Conservation (phyloP, 179 eudicot genomes). For the Drosera spatulata region DNA sequence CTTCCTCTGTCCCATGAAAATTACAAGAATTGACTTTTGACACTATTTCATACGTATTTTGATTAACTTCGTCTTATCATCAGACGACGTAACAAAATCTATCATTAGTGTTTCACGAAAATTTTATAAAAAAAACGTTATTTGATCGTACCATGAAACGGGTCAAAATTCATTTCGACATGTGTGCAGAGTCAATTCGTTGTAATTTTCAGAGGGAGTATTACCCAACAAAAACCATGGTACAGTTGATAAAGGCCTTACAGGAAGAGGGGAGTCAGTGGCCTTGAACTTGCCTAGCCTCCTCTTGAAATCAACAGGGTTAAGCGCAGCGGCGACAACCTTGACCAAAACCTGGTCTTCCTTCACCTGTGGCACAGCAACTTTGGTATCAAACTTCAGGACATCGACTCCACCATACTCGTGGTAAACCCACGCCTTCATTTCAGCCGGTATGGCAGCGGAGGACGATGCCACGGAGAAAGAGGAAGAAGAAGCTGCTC, state of each 20-base stretch:
- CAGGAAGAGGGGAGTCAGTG: conserved; percentile 92
- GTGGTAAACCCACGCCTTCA: conserved; percentile 89
- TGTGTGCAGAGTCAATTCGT: no score
- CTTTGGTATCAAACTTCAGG: conserved; percentile 37
- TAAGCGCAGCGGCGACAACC: conserved; percentile 82
- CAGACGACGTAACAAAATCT: no score
- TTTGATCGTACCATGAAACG: no score
- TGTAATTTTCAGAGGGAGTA: no score
- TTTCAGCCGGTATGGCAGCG: conserved; percentile 30
- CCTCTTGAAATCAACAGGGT: conserved; percentile 87
- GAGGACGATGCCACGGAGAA: background rate
- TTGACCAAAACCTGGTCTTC: conserved; percentile 82
- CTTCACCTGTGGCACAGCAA: conserved; percentile 59
- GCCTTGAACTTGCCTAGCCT: conserved; percentile 83
- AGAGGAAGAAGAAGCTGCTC: background rate
- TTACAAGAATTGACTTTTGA: no score
- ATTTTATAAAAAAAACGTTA: no score
- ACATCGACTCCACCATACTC: conserved; percentile 89
- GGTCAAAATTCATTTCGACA: no score
- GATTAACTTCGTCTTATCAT: no score
- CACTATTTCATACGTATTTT: no score
- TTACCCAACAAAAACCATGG: background rate
- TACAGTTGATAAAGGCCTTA: conserved; percentile 9
- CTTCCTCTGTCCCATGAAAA: no score
- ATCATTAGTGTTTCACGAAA: no score